phyloP scores from a whole-genome alignment of 1,284 basidiomycete genomes.

The Cystobasidium sp. region DNA sequence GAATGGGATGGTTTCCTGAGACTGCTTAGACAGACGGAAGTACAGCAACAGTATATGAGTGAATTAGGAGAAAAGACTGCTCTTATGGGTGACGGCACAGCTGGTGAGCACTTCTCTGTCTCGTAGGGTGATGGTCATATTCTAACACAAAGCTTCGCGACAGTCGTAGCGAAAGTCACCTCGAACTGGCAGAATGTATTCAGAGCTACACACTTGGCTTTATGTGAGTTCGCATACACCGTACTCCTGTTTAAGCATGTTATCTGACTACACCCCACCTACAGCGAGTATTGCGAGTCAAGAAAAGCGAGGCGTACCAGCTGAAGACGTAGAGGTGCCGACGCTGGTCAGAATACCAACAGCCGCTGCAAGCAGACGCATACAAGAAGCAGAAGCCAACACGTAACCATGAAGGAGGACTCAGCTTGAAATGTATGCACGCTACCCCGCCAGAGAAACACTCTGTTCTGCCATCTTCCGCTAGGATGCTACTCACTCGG shows the following conservation, averaged over 20 bases:
- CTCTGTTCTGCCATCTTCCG: too few relatives aligned
- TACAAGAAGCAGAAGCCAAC: not conserved
- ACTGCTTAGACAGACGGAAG: slow-evolving; percentile 42
- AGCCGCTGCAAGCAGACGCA: not conserved
- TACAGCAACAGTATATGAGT: slow-evolving; percentile 41
- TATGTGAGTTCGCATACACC: slow-evolving; percentile 44
- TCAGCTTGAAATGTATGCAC: too few relatives aligned
- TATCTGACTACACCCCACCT: not conserved
- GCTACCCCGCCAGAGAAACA: too few relatives aligned
- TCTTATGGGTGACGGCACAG: slow-evolving; percentile 47
- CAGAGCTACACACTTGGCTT: slow-evolving; percentile 49
- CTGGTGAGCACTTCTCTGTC: slow-evolving; percentile 41
- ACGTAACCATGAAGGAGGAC: not conserved
- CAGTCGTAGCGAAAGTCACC: slow-evolving; percentile 51
- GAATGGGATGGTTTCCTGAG: slow-evolving; percentile 47
- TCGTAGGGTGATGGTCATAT: not conserved
- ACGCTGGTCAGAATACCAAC: slow-evolving; percentile 23
- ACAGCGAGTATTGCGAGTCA: slow-evolving; percentile 21
- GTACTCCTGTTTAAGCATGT: not conserved
- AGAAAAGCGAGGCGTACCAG: slow-evolving; percentile 12
- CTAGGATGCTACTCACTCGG: too few relatives aligned
- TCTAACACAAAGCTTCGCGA: not conserved
- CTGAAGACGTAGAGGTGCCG: slow-evolving; percentile 2
- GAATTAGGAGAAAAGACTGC: slow-evolving; percentile 44
- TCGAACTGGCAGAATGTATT: slow-evolving; percentile 54